Conservation (phyloP, 179 eudicot species). For the Beta macrorhiza region DNA sequence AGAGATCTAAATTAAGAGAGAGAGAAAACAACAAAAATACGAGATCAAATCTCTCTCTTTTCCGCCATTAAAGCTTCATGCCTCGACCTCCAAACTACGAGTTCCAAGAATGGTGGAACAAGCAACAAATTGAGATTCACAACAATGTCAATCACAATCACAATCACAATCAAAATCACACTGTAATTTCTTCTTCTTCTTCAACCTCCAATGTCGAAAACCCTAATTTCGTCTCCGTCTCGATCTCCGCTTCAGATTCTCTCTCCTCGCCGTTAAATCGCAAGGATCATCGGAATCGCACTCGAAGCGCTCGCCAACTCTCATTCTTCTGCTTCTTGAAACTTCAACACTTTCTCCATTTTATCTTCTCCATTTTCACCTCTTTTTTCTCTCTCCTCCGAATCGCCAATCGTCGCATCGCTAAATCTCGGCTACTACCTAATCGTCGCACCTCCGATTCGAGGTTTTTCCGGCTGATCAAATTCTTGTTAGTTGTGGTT, state of each 20-base stretch:
- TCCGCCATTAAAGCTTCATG: conserved; percentile 41
- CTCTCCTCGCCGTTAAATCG: conserved; percentile 29
- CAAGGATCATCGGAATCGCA: conserved; percentile 41
- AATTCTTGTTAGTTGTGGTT: conserved; percentile 40
- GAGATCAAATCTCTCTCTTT: neutral
- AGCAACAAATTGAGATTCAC: conserved; percentile 46
- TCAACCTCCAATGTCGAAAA: conserved; percentile 20
- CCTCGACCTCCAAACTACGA: conserved; percentile 84
- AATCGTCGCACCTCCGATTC: conserved; percentile 30
- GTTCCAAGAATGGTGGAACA: conserved; percentile 96
- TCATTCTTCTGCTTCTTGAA: conserved; percentile 53
- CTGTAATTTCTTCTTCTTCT: conserved; percentile 21
- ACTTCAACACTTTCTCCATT: conserved; percentile 50
- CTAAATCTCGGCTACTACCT: conserved; percentile 11
- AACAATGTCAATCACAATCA: neutral
- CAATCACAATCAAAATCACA: neutral
- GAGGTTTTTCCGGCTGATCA: conserved; percentile 48
- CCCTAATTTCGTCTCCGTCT: conserved; percentile 38
- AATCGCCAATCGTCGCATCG: conserved; percentile 56
- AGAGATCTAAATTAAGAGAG: neutral
- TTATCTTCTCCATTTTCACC: conserved; percentile 36
- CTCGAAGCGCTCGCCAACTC: conserved; percentile 63
- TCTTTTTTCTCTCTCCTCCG: conserved; percentile 42
- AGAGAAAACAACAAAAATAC: neutral
- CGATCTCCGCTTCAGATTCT: conserved; percentile 31